These are phyloP conservation scores for Erythrophleum ivorense DNA, from an alignment of 331 rosid species.

Conservation along the genomic window DNA sequence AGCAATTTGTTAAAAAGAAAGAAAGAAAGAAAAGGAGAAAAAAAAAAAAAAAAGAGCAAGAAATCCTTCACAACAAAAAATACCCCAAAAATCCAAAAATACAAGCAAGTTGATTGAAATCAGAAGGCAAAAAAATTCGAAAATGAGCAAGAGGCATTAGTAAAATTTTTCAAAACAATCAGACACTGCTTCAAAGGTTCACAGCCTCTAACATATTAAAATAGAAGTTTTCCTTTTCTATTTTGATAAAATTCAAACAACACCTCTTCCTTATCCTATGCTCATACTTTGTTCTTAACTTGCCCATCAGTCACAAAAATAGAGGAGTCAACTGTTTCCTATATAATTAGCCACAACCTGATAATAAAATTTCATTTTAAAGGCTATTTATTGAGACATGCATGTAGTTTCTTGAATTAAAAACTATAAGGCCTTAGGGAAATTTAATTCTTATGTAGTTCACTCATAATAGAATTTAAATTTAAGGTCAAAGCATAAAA, in stretches of 20 bases:
- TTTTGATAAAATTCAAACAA: not conserved
- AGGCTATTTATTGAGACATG: conserved; percentile 26
- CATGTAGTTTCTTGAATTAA: conserved; percentile 24
- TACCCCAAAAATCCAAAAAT: not conserved
- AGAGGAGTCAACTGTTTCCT: conserved; percentile 21
- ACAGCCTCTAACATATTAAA: not conserved
- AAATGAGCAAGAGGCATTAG: not conserved
- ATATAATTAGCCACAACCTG: conserved; percentile 25
- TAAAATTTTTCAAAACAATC: not conserved
- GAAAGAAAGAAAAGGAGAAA: not conserved
- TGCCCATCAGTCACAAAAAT: conserved; percentile 1
- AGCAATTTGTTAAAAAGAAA: not conserved
- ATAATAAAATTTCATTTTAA: conserved; percentile 17
- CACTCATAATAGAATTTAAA: not conserved
- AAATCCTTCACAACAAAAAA: not conserved
- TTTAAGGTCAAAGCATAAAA: not conserved
- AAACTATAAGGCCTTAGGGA: conserved; percentile 11
- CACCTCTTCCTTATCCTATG: not conserved
- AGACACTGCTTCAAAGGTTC: not conserved
- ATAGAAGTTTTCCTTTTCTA: not conserved
- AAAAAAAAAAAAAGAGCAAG: not conserved
- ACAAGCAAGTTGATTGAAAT: not conserved
- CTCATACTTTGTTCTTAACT: not conserved
- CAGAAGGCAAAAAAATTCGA: not conserved
- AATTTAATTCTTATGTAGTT: not conserved